Evolutionary conservation across 495 filamentous ascomycete genomes (phyloP).

Genomic region (Rhypophila decipiens): DNA sequence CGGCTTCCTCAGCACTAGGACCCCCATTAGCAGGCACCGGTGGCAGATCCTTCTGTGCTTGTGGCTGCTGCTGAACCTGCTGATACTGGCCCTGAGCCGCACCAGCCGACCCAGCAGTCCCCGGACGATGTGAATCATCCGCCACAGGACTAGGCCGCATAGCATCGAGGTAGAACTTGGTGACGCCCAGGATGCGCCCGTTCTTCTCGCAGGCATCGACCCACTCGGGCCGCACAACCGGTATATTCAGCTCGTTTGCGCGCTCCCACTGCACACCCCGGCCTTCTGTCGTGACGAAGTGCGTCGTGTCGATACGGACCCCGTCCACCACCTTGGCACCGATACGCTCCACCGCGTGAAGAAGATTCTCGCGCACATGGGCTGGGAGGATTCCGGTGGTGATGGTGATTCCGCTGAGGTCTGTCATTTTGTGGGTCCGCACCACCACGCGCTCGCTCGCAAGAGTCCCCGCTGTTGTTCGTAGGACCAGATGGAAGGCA

Average conservation of each 20-base stretch:
- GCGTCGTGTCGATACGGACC: conserved; percentile 95
- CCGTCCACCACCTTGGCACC: conserved; percentile 86
- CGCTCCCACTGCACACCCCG: conserved; percentile 87
- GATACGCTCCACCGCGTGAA: conserved; percentile 73
- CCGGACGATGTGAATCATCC: conserved; percentile 21
- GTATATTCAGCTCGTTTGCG: conserved; percentile 96
- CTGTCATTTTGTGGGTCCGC: conserved; percentile 97
- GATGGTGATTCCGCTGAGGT: conserved; percentile 91
- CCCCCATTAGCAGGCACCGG: conserved; percentile 12
- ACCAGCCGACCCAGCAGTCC: neutral
- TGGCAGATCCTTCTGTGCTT: conserved; percentile 32
- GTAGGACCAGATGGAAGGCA: conserved; percentile 84
- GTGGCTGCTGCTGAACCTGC: conserved; percentile 9
- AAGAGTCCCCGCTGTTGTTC: conserved; percentile 85
- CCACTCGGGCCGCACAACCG: conserved; percentile 97
- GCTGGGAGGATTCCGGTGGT: conserved; percentile 82
- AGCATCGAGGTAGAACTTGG: conserved; percentile 92
- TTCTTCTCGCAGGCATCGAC: conserved; percentile 88
- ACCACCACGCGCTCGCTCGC: conserved; percentile 77
- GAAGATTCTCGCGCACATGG: conserved; percentile 64
- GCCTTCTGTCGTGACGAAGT: conserved; percentile 98
- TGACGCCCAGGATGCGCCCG: conserved; percentile 87
- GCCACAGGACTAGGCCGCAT: conserved; percentile 18
- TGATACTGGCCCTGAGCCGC: conserved; percentile 9
- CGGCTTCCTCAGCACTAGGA: conserved; percentile 2